These are phyloP conservation scores for Magnaporthiopsis incrustans DNA, from an alignment of 2,329 filamentous ascomycete genomes.

Conservation along the genomic window DNA sequence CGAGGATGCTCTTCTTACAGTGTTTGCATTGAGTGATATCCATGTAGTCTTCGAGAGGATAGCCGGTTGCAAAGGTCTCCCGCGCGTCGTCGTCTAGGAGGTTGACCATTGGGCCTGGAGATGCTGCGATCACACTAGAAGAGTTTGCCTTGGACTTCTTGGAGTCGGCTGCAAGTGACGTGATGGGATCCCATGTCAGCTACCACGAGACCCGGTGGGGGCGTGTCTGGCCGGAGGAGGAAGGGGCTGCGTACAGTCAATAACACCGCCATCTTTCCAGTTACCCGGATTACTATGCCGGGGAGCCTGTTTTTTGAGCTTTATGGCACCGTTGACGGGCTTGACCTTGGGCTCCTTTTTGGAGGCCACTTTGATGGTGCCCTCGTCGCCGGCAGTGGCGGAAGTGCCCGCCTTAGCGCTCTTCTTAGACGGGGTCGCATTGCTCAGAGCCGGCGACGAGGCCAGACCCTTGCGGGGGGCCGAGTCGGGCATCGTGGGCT, in stretches of 20 bases:
- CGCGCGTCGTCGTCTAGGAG: slow-evolving; percentile 68
- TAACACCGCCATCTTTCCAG: slow-evolving; percentile 60
- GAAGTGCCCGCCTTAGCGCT: slow-evolving; percentile 25
- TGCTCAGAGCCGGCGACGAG: slow-evolving; percentile 12
- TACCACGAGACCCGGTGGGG: neutral
- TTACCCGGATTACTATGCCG: slow-evolving; percentile 61
- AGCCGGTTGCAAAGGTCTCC: slow-evolving; percentile 73
- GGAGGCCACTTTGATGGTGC: slow-evolving; percentile 54
- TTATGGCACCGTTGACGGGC: slow-evolving; percentile 39
- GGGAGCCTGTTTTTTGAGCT: slow-evolving; percentile 54
- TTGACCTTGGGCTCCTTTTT: slow-evolving; percentile 42
- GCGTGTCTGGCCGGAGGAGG: neutral
- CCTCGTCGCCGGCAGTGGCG: slow-evolving; percentile 37
- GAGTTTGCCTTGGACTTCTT: slow-evolving; percentile 44
- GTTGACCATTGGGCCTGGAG: slow-evolving; percentile 51
- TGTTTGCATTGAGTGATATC: slow-evolving; percentile 85
- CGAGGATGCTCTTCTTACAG: slow-evolving; percentile 82
- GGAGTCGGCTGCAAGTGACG: neutral
- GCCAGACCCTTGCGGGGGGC: slow-evolving; percentile 19
- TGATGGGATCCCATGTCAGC: neutral
- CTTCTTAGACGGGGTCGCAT: slow-evolving; percentile 25
- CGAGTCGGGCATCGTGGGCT: slow-evolving; percentile 19
- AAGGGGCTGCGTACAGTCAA: slow-evolving; percentile 44
- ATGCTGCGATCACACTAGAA: slow-evolving; percentile 31
- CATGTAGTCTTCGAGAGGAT: slow-evolving; percentile 70